A percentile compares a stretch with the other conserved stretches of the same genome.
Evolutionary conservation across 192 early-diverging fungal genomes (phyloP).

Genomic region (Helicostylum pulchrum): DNA sequence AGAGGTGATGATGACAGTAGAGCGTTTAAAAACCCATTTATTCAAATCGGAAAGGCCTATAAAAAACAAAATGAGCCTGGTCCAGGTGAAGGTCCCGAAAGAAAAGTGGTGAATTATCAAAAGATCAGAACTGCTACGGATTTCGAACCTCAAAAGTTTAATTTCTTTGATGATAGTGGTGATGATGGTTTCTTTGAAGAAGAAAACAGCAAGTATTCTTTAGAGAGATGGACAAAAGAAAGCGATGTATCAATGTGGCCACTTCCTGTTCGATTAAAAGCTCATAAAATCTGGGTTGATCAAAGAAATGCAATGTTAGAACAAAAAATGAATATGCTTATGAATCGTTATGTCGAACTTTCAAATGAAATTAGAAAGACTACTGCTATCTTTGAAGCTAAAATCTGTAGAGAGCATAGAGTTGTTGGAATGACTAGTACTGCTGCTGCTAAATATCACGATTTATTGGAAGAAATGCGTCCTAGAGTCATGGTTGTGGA

Average conservation of each 20-base stretch:
- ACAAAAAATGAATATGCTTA: conserved; percentile 5
- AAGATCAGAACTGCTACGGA: neutral
- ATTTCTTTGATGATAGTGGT: conserved; percentile 13
- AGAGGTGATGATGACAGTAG: conserved; percentile 28
- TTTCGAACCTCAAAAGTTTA: conserved; percentile 6
- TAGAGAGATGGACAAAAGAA: conserved; percentile 26
- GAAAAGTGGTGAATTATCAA: conserved; percentile 27
- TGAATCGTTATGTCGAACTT: conserved; percentile 19
- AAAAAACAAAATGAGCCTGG: neutral
- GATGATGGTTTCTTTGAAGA: conserved; percentile 3
- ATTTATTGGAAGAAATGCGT: conserved; percentile 39
- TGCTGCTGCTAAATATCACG: conserved; percentile 58
- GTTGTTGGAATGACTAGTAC: conserved; percentile 62
- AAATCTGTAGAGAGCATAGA: conserved; percentile 27
- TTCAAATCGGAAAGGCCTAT: conserved; percentile 16
- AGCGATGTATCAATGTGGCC: conserved; percentile 35
- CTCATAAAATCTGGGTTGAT: conserved; percentile 27
- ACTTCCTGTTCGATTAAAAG: conserved; percentile 25
- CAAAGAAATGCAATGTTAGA: conserved; percentile 18
- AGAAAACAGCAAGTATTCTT: neutral
- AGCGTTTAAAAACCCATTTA: conserved; percentile 14
- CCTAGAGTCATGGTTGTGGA: conserved; percentile 55
- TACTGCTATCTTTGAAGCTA: conserved; percentile 17
- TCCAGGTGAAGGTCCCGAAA: conserved; percentile 1
- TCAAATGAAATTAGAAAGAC: conserved; percentile 21